Percentiles rank a stretch among this genome's conserved stretches.
Conservation (phyloP, 2,329 filamentous ascomycete species). For the Amauroascus niger region DNA sequence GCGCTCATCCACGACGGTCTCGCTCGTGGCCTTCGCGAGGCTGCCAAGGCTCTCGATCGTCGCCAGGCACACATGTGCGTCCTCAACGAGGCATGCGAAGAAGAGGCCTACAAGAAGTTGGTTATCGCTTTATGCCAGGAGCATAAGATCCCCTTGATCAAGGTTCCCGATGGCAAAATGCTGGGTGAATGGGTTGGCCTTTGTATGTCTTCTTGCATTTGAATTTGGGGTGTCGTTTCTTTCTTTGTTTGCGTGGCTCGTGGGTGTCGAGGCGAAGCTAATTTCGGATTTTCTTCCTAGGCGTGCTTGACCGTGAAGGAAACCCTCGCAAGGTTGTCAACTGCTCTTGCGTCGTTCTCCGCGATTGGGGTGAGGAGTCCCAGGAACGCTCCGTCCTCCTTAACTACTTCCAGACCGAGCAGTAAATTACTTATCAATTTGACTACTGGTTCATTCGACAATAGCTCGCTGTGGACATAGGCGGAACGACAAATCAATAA, state of each 20-base stretch:
- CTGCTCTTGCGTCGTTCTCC: slow-evolving; percentile 99
- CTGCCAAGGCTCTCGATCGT: slow-evolving; percentile 95
- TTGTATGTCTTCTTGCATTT: slow-evolving; percentile 71
- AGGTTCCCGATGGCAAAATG: slow-evolving; percentile 99
- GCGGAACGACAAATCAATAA: not conserved
- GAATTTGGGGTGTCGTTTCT: too few species aligned
- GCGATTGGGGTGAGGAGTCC: slow-evolving; percentile 99
- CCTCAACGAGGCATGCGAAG: slow-evolving; percentile 98
- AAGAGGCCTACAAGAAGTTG: slow-evolving; percentile 99
- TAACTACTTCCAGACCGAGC: slow-evolving; percentile 97
- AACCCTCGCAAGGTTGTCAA: slow-evolving; percentile 99
- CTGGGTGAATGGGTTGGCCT: slow-evolving; percentile 99
- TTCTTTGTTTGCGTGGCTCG: slow-evolving; percentile 1
- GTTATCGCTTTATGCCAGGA: slow-evolving; percentile 97
- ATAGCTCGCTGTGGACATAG: not conserved
- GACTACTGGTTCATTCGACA: not conserved
- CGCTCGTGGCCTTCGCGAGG: slow-evolving; percentile 94
- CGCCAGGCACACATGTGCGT: slow-evolving; percentile 99
- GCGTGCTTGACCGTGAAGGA: slow-evolving; percentile 96
- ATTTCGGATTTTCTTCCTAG: slow-evolving; percentile 39
- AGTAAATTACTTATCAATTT: not conserved
- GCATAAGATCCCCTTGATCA: slow-evolving; percentile 99
- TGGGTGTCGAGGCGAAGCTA: slow-evolving; percentile 3
- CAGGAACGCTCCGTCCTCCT: slow-evolving; percentile 98
- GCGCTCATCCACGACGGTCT: slow-evolving; percentile 99